Conservation (phyloP, 176 grass and related monocot species). For the Raddia guianensis region DNA sequence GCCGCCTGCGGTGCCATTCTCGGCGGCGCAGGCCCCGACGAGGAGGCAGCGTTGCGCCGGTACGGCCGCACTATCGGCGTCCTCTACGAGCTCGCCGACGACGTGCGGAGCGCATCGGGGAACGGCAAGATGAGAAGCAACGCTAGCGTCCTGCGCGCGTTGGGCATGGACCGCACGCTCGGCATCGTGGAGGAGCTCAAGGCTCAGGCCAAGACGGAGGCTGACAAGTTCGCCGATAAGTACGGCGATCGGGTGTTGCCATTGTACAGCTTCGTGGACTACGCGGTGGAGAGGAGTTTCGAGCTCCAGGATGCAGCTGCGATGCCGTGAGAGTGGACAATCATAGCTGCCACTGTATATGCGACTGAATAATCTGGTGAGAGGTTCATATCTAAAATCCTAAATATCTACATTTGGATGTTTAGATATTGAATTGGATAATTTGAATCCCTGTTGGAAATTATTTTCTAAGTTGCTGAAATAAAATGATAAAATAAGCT, state of each 20-base stretch:
- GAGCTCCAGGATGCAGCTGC: conserved; percentile 51
- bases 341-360: background rate
- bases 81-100: conserved; percentile 85
- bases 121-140: conserved; percentile 87
- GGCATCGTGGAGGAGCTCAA: conserved; percentile 78
- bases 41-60: conserved; percentile 62
- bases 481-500: background rate
- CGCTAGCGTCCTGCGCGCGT: conserved; percentile 59
- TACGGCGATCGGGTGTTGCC: conserved; percentile 77
- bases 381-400: background rate
- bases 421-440: conserved; percentile 23
- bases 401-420: background rate
- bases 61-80: conserved; percentile 89
- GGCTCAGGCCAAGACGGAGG: conserved; percentile 76
- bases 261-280: conserved; percentile 88
- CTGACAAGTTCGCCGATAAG: conserved; percentile 59
- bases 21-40: conserved; percentile 61
- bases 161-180: conserved; percentile 71
- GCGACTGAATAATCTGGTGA: conserved; percentile 1
- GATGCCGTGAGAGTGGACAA: background rate
- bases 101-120: conserved; percentile 71
- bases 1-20: conserved; percentile 91
- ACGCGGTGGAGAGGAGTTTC: conserved; percentile 79
- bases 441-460: conserved; percentile 19
- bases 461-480: background rate